Percentiles rank a stretch among this genome's conserved stretches.
phyloP scores from a whole-genome alignment of 164 flowering plant species.

The Kalanchoe fedtschenkoi region DNA sequence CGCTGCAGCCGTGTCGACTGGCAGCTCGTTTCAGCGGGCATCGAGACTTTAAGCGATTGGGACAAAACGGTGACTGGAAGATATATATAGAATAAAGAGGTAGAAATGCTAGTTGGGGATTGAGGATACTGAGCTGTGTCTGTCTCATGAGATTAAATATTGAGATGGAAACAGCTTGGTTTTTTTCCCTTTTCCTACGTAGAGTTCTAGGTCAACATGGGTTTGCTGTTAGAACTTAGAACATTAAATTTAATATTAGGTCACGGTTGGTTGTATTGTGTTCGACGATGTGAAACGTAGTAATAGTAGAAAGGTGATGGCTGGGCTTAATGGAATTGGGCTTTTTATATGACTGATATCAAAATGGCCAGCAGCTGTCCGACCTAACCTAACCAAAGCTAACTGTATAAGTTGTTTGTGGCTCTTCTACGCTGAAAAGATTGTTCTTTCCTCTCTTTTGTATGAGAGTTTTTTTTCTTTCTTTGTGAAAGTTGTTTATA shows the following conservation, averaged over 20 bases:
- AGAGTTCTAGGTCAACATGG: background rate
- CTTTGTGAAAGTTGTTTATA: too few species aligned
- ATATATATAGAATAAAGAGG: background rate
- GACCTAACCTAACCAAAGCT: too few species aligned
- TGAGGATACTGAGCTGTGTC: too few species aligned
- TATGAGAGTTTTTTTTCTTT: too few species aligned
- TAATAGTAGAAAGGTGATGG: background rate
- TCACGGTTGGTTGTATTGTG: background rate
- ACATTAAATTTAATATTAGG: background rate
- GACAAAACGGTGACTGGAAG: background rate
- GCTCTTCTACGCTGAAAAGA: too few species aligned
- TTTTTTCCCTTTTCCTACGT: background rate
- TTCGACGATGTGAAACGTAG: background rate
- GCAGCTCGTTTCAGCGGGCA: background rate
- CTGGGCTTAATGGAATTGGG: background rate
- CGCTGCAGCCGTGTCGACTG: slow-evolving; percentile 40
- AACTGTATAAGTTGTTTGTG: too few species aligned
- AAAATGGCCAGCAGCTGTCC: too few species aligned
- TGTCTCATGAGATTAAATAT: background rate
- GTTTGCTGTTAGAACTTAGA: background rate
- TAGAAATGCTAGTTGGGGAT: background rate
- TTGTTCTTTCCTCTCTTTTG: too few species aligned
- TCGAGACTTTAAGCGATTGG: background rate
- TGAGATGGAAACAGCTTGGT: background rate
- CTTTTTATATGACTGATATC: background rate